phyloP scores from a whole-genome alignment of 805 yeast species.

The Candida koratica region DNA sequence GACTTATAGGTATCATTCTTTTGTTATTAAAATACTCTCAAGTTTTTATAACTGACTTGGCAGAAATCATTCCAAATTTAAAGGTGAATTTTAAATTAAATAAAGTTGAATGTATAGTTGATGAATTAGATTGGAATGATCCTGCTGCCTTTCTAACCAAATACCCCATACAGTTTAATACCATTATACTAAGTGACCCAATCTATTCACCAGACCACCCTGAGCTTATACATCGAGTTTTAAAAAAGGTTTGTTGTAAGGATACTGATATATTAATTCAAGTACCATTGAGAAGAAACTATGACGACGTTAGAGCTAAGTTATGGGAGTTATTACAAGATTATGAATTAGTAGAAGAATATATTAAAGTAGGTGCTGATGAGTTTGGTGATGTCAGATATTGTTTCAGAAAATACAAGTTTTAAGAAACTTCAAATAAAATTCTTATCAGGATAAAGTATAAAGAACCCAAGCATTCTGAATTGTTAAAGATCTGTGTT shows the following conservation, averaged over 20 bases:
- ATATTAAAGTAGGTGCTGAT: slow-evolving; percentile 64
- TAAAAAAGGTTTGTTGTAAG: slow-evolving; percentile 41
- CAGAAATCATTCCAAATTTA: slow-evolving; percentile 71
- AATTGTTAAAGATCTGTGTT: too few relatives aligned
- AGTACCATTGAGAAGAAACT: slow-evolving; percentile 69
- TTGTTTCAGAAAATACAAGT: slow-evolving; percentile 37
- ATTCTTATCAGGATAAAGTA: too few relatives aligned
- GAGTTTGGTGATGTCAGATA: slow-evolving; percentile 78
- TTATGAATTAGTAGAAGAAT: slow-evolving; percentile 32
- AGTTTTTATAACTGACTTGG: slow-evolving; percentile 68
- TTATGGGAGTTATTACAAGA: slow-evolving; percentile 56
- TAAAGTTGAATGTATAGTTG: slow-evolving; percentile 17
- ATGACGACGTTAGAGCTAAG: slow-evolving; percentile 56
- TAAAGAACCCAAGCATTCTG: too few relatives aligned
- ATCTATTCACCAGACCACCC: slow-evolving; percentile 85
- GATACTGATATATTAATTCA: slow-evolving; percentile 58
- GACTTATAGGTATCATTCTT: slow-evolving; percentile 76
- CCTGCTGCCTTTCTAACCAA: slow-evolving; percentile 41
- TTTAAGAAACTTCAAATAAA: too few relatives aligned
- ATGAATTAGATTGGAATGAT: slow-evolving; percentile 70
- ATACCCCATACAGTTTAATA: slow-evolving; percentile 40
- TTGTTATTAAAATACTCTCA: slow-evolving; percentile 45
- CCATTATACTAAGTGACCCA: slow-evolving; percentile 81
- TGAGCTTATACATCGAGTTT: slow-evolving; percentile 58
- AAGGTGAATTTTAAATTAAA: slow-evolving; percentile 56